Evolutionary conservation across 805 yeast genomes (phyloP), one percentile per base, ranked within the genome.

Genomic region (Candida arabinofermentans): DNA sequence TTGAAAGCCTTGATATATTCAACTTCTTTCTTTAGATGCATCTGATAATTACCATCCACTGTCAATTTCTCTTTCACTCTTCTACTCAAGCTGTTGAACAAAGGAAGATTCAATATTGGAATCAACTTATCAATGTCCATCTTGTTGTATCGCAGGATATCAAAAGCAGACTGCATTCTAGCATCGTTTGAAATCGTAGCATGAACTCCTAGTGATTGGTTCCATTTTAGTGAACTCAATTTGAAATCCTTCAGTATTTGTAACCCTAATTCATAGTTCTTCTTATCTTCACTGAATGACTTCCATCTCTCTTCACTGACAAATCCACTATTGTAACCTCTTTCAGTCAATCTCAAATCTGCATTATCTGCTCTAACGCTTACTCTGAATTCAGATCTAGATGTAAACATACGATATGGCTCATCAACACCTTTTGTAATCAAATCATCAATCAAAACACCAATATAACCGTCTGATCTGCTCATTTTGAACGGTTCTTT

Each of bases 391-490:
- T 93, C 99, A 0, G 96, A 86, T 38, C 99, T 74, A 5, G 97
- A 88, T 0, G 99, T 93, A 58, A 93, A 93, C 99, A 93, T 93
- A 49, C 99, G 70, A 60, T 93, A 93, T 1, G 99, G 99, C 61
- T 93, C 99, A 46, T 82, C 86, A 2, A 93, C 96, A 16, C 99
- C 99, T 61, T 88, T 88, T 0, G 96, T 90, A 24, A 90, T 84
- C 49, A 93, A 70, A 66, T 93, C 99, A 62, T 93, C 99, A 36
- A 93, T 82, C 44, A 93, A 67, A 5, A 93, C 96, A 1, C 99
- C 99, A 41, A 86, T 74, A 54, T 87, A 90, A 1, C 96, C 97
- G 58, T 89, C 91, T 0, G 87, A 74, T 45, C 99, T 70, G 6
- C 77, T 72, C 10, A 93, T 53, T 22, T 67, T 68, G 44, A 93